A percentile compares a stretch with the other conserved stretches of the same genome.
Conservation (phyloP, 2,329 filamentous ascomycete genomes). For the Xylaria sp. region DNA sequence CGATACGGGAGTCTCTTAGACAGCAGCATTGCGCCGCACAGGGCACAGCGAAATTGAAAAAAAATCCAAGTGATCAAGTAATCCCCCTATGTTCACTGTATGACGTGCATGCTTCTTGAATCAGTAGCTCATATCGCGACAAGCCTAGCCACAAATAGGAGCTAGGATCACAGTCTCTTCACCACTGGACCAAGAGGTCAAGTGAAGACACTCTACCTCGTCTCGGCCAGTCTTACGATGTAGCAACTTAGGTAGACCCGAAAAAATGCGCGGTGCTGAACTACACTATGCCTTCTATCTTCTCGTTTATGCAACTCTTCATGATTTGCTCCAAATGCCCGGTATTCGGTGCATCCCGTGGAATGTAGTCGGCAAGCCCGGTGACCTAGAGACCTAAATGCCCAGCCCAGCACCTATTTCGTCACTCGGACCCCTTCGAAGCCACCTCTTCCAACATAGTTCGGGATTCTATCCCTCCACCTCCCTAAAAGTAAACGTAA, state of each 20-base stretch:
- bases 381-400: neutral
- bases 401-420: neutral
- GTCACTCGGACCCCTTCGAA: neutral
- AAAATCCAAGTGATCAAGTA: neutral
- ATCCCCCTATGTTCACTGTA: too few species aligned
- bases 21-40: neutral
- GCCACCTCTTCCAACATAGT: neutral
- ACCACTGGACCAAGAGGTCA: neutral
- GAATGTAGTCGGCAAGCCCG: neutral
- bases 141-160: neutral
- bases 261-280: neutral
- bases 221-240: neutral
- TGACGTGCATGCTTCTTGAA: too few species aligned
- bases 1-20: too few species aligned
- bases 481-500: conserved; percentile 11
- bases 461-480: neutral
- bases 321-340: neutral
- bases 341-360: neutral
- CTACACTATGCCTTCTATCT: neutral
- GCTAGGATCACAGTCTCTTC: neutral
- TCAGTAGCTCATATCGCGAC: neutral
- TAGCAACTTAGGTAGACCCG: neutral
- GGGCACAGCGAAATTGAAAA: neutral
- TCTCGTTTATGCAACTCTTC: neutral
- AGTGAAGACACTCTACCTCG: neutral